Conservation (phyloP, 805 yeast genomes). For the Saccharomyces jurei region DNA sequence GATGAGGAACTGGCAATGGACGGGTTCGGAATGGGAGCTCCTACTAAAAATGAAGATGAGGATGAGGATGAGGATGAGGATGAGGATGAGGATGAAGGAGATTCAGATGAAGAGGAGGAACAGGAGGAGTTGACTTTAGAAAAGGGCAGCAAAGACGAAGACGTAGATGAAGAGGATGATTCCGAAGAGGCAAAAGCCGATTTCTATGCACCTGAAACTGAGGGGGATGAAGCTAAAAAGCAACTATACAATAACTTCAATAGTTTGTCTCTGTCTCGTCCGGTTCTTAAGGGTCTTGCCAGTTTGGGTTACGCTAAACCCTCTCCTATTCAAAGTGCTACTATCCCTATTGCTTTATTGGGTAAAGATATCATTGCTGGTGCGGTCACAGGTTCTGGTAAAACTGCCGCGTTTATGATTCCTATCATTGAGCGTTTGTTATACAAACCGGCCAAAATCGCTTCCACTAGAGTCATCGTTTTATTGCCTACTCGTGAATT, state of each 20-base stretch:
- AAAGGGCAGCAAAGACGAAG: constrained; percentile 16
- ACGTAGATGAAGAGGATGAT: constrained; percentile 21
- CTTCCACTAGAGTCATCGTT: constrained; percentile 85
- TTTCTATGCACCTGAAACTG: constrained; percentile 56
- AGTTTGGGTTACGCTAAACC: constrained; percentile 81
- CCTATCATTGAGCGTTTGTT: constrained; percentile 90
- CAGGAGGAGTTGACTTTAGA: constrained; percentile 19
- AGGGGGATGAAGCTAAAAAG: constrained; percentile 45
- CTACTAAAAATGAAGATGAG: constrained; percentile 18
- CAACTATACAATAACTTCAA: constrained; percentile 60
- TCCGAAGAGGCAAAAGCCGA: constrained; percentile 76
- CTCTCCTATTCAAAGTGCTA: constrained; percentile 87
- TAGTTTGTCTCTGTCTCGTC: constrained; percentile 76
- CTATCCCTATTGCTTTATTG: constrained; percentile 84
- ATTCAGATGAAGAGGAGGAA: constrained; percentile 27
- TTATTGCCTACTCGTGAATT: constrained; percentile 95
- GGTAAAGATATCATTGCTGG: constrained; percentile 98
- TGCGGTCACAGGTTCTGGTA: constrained; percentile 99
- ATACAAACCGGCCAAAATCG: constrained; percentile 76
- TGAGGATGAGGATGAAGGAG: constrained; percentile 6
- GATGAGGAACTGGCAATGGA: constrained; percentile 32
- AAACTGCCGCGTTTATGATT: constrained; percentile 95
- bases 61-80: constrained; percentile 24
- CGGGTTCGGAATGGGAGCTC: constrained; percentile 34
- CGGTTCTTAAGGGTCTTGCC: constrained; percentile 74